Percentiles rank a stretch among this genome's conserved stretches.
These are phyloP conservation scores for Leishmania tropica DNA, from an alignment of 208 protist genomes.

Conservation along the genomic window DNA sequence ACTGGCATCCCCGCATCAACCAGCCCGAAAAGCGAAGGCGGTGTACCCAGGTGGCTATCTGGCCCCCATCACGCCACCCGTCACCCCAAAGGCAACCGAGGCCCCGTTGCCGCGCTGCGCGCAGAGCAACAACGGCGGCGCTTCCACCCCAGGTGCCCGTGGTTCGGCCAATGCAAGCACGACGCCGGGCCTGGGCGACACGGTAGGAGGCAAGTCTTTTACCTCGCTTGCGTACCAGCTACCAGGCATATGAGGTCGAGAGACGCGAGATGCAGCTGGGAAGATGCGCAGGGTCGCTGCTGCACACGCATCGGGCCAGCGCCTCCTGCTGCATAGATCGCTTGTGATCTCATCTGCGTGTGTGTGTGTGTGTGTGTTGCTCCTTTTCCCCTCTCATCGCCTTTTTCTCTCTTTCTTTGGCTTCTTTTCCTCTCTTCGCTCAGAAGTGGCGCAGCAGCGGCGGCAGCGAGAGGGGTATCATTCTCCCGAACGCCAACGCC, in stretches of 20 bases:
- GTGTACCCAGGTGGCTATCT: slow-evolving; percentile 11
- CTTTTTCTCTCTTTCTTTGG: slow-evolving; percentile 4
- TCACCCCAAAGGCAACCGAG: not conserved
- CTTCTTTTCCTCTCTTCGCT: not conserved
- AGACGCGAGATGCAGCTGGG: too few species aligned
- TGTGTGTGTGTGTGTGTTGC: not conserved
- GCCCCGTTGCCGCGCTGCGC: not conserved
- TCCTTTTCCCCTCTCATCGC: not conserved
- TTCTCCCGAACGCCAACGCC: too few species aligned
- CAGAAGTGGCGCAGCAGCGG: not conserved
- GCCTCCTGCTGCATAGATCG: not conserved
- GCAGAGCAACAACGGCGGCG: not conserved
- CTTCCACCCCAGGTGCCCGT: not conserved
- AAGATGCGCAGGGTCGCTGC: not conserved
- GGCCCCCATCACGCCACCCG: slow-evolving; percentile 17
- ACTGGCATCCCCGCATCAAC: not conserved
- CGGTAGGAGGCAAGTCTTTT: not conserved
- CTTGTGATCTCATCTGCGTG: not conserved
- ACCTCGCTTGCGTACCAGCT: not conserved
- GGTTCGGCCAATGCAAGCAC: not conserved
- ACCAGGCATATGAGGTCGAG: not conserved
- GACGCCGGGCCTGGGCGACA: not conserved
- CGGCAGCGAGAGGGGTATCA: too few species aligned
- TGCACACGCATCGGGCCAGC: not conserved
- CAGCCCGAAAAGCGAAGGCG: not conserved